These are phyloP conservation scores for Aspergillus sp. DNA, from an alignment of 2,329 filamentous ascomycete genomes.

Conservation along the genomic window DNA sequence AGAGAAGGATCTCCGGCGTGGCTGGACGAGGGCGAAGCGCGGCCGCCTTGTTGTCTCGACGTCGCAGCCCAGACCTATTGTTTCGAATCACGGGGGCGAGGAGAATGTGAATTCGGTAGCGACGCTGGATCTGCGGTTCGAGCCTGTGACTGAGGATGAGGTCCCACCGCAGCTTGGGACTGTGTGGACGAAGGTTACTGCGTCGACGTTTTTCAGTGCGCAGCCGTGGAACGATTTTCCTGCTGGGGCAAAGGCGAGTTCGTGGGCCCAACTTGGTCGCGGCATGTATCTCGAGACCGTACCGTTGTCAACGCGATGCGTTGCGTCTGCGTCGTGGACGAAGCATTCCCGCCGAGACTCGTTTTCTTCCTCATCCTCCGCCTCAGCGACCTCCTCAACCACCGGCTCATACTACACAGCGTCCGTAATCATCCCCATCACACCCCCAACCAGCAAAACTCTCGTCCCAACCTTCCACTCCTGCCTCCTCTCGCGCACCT, in stretches of 20 bases:
- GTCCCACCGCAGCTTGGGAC: conserved; percentile 49
- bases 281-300: conserved; percentile 50
- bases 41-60: conserved; percentile 54
- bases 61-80: conserved; percentile 51
- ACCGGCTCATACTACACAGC: conserved; percentile 53
- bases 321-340: conserved; percentile 53
- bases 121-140: conserved; percentile 54
- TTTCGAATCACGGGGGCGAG: conserved; percentile 19
- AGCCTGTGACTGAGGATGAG: conserved; percentile 45
- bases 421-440: conserved; percentile 57
- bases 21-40: conserved; percentile 51
- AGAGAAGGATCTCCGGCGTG: conserved; percentile 56
- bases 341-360: conserved; percentile 36
- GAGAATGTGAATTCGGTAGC: conserved; percentile 47
- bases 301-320: conserved; percentile 48
- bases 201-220: conserved; percentile 52
- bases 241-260: conserved; percentile 33
- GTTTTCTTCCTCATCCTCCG: conserved; percentile 19
- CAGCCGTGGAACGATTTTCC: conserved; percentile 47
- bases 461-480: conserved; percentile 65
- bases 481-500: conserved; percentile 59
- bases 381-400: conserved; percentile 34
- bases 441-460: conserved; percentile 52
- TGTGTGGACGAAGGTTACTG: conserved; percentile 50
- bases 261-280: conserved; percentile 37